phyloP scores from a whole-genome alignment of 352 stramenopile species.

The Pythium biforme region DNA sequence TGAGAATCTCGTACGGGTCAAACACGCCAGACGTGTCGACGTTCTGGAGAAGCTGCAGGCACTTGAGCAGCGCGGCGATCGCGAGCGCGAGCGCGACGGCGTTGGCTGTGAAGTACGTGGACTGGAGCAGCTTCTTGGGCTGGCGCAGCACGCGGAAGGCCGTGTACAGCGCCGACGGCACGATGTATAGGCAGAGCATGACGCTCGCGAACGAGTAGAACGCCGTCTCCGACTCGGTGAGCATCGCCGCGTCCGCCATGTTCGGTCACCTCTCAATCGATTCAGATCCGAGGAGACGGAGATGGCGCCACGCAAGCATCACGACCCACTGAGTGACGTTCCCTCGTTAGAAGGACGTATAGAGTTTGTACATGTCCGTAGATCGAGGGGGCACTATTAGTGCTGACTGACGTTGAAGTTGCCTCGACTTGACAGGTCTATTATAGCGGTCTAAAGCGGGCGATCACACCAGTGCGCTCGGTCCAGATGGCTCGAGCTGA shows the following conservation, averaged over 20 bases:
- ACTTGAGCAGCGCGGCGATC: conserved; percentile 41
- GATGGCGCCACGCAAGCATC: conserved; percentile 19
- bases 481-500: neutral
- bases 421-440: neutral
- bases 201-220: conserved; percentile 84
- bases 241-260: conserved; percentile 24
- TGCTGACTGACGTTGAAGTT: conserved; percentile 15
- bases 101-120: conserved; percentile 48
- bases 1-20: conserved; percentile 85
- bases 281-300: neutral
- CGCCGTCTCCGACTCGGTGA: conserved; percentile 71
- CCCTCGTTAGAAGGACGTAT: conserved; percentile 6
- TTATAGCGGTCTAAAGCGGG: neutral
- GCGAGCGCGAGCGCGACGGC: conserved; percentile 52
- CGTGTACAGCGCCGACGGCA: conserved; percentile 57
- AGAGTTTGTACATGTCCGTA: neutral
- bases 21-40: conserved; percentile 78
- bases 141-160: conserved; percentile 45
- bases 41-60: conserved; percentile 58
- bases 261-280: too few species aligned
- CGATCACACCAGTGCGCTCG: neutral
- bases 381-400: neutral
- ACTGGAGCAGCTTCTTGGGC: conserved; percentile 44
- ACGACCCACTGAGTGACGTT: conserved; percentile 1
- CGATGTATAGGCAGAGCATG: conserved; percentile 79